phyloP scores from a whole-genome alignment of 805 yeast species.

The Candida andamanensis region DNA sequence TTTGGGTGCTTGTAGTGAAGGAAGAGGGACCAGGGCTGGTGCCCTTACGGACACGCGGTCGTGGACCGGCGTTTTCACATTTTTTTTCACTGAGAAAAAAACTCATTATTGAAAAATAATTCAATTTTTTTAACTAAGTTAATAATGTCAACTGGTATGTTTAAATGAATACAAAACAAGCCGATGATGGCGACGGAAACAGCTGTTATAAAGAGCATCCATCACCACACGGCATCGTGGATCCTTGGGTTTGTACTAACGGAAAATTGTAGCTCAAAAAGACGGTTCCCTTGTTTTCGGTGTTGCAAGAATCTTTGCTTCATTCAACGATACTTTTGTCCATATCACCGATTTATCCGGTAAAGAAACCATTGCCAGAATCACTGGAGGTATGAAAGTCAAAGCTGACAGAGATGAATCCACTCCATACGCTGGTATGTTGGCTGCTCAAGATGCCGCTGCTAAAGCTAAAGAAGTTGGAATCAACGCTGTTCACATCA shows the following conservation, averaged over 20 bases:
- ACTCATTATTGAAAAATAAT: conserved; percentile 10
- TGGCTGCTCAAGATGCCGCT: conserved; percentile 99
- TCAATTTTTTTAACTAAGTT: conserved; percentile 13
- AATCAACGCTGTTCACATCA: conserved; percentile 98
- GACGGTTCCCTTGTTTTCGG: conserved; percentile 99
- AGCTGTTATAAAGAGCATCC: not conserved
- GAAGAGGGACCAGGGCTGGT: conserved; percentile 8
- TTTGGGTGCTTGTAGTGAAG: too few species aligned
- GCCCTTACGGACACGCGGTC: conserved; percentile 7
- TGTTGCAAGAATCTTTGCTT: conserved; percentile 99
- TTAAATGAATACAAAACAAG: not conserved
- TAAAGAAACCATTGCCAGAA: conserved; percentile 99
- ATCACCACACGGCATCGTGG: too few species aligned
- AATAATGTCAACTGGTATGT: conserved; percentile 35
- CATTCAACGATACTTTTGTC: conserved; percentile 99
- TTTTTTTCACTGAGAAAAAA: conserved; percentile 5
- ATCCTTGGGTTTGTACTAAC: too few species aligned
- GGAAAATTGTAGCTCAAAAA: conserved; percentile 21
- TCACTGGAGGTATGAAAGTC: conserved; percentile 99
- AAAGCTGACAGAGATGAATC: conserved; percentile 99
- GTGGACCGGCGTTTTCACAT: conserved; percentile 5
- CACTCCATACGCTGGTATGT: conserved; percentile 99
- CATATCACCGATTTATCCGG: conserved; percentile 99
- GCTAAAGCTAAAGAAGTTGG: conserved; percentile 99
- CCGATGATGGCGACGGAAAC: not conserved